phyloP scores from a whole-genome alignment of 2,329 filamentous ascomycete species.

The Volutella citrinella region DNA sequence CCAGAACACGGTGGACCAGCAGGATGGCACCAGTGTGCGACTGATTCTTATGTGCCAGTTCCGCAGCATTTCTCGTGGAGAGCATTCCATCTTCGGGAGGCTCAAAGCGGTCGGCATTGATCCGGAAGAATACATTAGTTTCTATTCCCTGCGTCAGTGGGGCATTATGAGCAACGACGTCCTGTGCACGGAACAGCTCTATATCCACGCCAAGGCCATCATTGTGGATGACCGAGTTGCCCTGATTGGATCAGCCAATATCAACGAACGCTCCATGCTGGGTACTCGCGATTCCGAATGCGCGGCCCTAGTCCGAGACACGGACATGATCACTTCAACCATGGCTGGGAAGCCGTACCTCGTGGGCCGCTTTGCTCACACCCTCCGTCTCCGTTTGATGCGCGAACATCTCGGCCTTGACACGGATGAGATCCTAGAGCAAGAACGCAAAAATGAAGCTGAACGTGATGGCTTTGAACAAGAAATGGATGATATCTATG shows the following conservation, averaged over 20 bases:
- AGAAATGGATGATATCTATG: conserved; percentile 63
- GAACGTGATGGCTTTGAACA: conserved; percentile 55
- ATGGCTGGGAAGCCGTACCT: conserved; percentile 90
- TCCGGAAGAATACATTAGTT: conserved; percentile 91
- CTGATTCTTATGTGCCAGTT: conserved; percentile 98
- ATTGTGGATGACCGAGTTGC: conserved; percentile 91
- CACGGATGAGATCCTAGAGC: conserved; percentile 84
- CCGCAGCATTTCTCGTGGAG: conserved; percentile 90
- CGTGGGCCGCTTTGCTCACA: conserved; percentile 90
- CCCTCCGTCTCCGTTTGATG: conserved; percentile 90
- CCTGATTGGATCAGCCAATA: conserved; percentile 95
- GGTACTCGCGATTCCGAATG: conserved; percentile 90
- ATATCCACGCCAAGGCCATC: conserved; percentile 97
- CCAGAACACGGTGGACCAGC: conserved; percentile 91
- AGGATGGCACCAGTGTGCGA: conserved; percentile 90
- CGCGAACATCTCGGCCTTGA: conserved; percentile 95
- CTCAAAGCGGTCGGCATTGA: conserved; percentile 78
- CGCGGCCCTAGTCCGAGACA: conserved; percentile 86
- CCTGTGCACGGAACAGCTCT: conserved; percentile 91
- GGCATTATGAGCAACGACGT: conserved; percentile 83
- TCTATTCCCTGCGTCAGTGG: conserved; percentile 91
- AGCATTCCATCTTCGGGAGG: conserved; percentile 86
- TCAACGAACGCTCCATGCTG: conserved; percentile 96
- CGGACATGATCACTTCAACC: conserved; percentile 84
- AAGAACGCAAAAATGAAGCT: conserved; percentile 67